Evolutionary conservation across 2,329 filamentous ascomycete species (phyloP).

Genomic region (Phialocephala subalpina): DNA sequence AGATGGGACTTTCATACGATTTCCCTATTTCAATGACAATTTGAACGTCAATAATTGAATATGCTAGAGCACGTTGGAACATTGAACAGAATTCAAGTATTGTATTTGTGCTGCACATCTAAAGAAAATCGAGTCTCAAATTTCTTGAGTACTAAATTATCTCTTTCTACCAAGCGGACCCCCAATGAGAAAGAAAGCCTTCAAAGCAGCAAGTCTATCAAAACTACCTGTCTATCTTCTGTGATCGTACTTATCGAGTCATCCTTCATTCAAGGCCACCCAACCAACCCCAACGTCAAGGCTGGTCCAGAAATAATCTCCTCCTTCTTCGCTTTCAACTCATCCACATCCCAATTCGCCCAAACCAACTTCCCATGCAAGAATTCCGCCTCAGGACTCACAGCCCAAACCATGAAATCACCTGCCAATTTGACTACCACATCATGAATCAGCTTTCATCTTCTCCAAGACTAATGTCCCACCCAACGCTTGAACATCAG

Average conservation of each 20-base stretch:
- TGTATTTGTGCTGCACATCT: too few relatives aligned
- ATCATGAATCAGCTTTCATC: not conserved
- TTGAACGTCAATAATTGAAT: not conserved
- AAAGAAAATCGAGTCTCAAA: too few relatives aligned
- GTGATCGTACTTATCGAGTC: too few relatives aligned
- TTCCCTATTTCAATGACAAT: not conserved
- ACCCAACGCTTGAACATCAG: not conserved
- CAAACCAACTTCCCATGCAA: conserved; percentile 13
- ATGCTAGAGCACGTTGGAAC: not conserved
- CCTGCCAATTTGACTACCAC: not conserved
- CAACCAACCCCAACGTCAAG: conserved; percentile 6
- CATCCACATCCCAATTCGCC: conserved; percentile 17
- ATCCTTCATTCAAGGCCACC: conserved; percentile 10
- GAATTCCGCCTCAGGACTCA: conserved; percentile 9
- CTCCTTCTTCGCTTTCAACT: conserved; percentile 11
- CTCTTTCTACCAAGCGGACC: not conserved
- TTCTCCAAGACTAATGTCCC: not conserved
- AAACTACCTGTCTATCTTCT: too few relatives aligned
- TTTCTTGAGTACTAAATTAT: too few relatives aligned
- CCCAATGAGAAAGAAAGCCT: not conserved
- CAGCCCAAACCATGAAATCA: conserved; percentile 5
- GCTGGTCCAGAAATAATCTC: not conserved
- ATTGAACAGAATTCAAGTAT: not conserved
- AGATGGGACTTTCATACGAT: not conserved
- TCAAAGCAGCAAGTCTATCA: too few relatives aligned